Evolutionary conservation across 116 monocot species (phyloP).

Genomic region (Papilionanthe hybrid): DNA sequence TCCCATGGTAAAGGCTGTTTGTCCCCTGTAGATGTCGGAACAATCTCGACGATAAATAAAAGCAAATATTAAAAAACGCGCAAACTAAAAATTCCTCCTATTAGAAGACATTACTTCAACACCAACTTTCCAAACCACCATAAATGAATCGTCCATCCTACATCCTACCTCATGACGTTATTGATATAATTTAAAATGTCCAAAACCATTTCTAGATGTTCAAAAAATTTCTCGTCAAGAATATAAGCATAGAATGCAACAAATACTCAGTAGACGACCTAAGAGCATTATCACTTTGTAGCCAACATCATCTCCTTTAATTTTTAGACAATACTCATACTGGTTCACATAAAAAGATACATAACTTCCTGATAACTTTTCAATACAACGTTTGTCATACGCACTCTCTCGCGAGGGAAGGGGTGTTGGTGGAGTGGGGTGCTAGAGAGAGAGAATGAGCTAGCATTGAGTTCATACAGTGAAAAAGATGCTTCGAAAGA

Average conservation of each 20-base stretch:
- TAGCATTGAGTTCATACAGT: constrained; percentile 42
- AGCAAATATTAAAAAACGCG: background rate
- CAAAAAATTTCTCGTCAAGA: background rate
- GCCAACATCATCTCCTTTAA: too few relatives aligned
- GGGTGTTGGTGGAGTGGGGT: background rate
- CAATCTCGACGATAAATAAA: background rate
- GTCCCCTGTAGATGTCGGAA: constrained; percentile 55
- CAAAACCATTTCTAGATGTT: background rate
- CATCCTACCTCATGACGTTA: background rate
- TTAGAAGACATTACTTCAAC: background rate
- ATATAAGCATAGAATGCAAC: background rate
- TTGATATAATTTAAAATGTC: background rate
- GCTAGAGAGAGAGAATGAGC: background rate
- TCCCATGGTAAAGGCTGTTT: constrained; percentile 95
- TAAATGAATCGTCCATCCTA: background rate
- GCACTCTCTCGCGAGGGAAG: background rate
- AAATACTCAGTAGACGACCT: background rate
- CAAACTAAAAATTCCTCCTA: background rate
- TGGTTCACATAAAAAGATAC: background rate
- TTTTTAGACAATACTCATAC: background rate
- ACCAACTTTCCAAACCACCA: background rate
- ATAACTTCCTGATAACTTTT: background rate
- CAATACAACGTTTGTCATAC: background rate
- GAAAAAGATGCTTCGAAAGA: constrained; percentile 94
- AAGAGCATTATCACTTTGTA: background rate